A percentile compares a stretch with the other conserved stretches of the same genome.
These are phyloP conservation scores for Dactylonectria macrodidyma DNA, from an alignment of 2,329 filamentous ascomycete genomes.

Conservation along the genomic window DNA sequence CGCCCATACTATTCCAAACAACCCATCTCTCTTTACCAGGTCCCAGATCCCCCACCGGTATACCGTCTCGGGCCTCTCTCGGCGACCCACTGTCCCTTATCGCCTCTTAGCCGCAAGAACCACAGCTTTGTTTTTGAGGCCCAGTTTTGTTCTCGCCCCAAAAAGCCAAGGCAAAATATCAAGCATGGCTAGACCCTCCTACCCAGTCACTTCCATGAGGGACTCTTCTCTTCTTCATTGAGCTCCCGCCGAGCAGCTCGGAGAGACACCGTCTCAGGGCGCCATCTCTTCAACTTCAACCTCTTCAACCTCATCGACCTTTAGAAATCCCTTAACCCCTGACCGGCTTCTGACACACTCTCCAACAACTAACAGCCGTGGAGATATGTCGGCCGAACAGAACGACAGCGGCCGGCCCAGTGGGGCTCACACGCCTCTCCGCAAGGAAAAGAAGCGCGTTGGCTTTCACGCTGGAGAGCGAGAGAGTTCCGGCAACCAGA, in stretches of 20 bases:
- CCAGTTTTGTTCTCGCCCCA: constrained; percentile 49
- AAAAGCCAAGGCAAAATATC: constrained; percentile 31
- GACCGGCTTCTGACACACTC: neutral
- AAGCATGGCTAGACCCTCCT: constrained; percentile 39
- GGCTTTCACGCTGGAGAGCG: constrained; percentile 51
- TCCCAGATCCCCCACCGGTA: constrained; percentile 27
- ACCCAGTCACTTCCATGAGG: constrained; percentile 37
- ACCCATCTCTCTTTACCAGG: constrained; percentile 2
- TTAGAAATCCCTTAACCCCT: neutral
- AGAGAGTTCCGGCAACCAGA: constrained; percentile 18
- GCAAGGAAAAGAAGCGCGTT: constrained; percentile 59
- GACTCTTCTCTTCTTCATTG: constrained; percentile 33
- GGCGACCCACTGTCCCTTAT: constrained; percentile 51
- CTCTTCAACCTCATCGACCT: constrained; percentile 8
- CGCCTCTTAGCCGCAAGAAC: constrained; percentile 35
- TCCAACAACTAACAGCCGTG: constrained; percentile 18
- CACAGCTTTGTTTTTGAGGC: constrained; percentile 36
- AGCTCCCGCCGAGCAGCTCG: constrained; percentile 33
- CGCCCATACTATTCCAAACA: constrained; percentile 7
- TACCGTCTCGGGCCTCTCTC: constrained; percentile 49
- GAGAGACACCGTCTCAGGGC: constrained; percentile 38
- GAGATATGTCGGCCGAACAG: constrained; percentile 43
- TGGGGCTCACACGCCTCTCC: constrained; percentile 50
- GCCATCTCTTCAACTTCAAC: constrained; percentile 26
- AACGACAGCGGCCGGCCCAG: constrained; percentile 49